Conservation (phyloP, 176 grass and related monocot genomes). For the Raddia guianensis region DNA sequence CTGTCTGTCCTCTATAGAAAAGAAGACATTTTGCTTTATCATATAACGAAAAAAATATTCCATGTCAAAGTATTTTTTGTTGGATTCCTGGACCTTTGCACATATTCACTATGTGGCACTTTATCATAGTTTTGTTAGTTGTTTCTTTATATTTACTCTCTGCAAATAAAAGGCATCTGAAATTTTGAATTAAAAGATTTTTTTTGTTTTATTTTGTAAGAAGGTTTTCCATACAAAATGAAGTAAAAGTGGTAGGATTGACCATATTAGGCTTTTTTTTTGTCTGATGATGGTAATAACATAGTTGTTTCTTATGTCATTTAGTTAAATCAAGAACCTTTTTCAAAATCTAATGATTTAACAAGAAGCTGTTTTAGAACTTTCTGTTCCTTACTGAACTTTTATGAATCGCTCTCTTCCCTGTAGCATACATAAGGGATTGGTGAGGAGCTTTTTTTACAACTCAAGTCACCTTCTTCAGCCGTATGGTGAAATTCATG, state of each 20-base stretch:
- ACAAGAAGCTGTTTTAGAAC: background rate
- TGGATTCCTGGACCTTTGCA: background rate
- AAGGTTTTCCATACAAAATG: background rate
- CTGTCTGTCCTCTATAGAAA: background rate
- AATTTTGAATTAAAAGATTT: background rate
- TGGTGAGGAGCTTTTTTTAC: conserved; percentile 40
- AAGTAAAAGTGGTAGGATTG: background rate
- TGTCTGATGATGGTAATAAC: background rate
- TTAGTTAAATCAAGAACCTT: background rate
- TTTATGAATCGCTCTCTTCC: background rate
- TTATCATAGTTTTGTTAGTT: background rate
- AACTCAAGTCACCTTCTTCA: conserved; percentile 46
- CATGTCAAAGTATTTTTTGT: conserved; percentile 1
- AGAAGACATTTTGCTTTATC: conserved; percentile 1
- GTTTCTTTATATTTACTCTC: background rate
- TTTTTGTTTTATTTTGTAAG: background rate
- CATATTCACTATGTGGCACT: conserved; percentile 9
- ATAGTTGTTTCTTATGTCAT: conserved; percentile 11
- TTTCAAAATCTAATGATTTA: background rate
- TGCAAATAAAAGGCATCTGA: background rate
- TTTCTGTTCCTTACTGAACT: background rate
- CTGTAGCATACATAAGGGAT: conserved; percentile 46
- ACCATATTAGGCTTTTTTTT: background rate
- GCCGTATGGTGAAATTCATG: conserved; percentile 58
- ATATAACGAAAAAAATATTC: background rate